Percentiles rank a stretch among this genome's conserved stretches.
Conservation (phyloP, 2,329 filamentous ascomycete species). For the Fusarium sp. region DNA sequence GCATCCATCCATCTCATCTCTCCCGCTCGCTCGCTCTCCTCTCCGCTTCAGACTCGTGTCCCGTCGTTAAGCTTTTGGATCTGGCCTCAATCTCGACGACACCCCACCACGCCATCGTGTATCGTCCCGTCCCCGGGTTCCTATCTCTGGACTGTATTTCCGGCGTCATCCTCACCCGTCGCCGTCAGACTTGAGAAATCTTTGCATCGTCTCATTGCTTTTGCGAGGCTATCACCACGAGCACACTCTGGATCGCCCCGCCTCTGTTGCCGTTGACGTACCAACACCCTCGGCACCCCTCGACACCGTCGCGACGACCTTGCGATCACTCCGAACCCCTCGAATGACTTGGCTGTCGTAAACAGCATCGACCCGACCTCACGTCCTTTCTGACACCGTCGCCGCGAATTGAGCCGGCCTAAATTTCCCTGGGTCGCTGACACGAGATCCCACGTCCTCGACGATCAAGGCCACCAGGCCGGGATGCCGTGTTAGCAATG, state of each 20-base stretch:
- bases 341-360: conserved; percentile 22
- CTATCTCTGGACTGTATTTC: conserved; percentile 10
- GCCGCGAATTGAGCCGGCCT: conserved; percentile 37
- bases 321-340: conserved; percentile 20
- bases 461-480: conserved; percentile 42
- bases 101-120: conserved; percentile 37
- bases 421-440: conserved; percentile 34
- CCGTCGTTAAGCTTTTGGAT: conserved; percentile 31
- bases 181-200: conserved; percentile 3
- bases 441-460: conserved; percentile 32
- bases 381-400: conserved; percentile 2
- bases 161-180: conserved; percentile 12
- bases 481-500: conserved; percentile 49
- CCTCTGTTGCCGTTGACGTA: conserved; percentile 36
- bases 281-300: conserved; percentile 30
- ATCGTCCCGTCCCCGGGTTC: conserved; percentile 16
- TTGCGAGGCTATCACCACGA: conserved; percentile 22
- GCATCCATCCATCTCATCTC: conserved; percentile 23
- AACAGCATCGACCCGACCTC: conserved; percentile 11
- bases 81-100: conserved; percentile 41
- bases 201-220: conserved; percentile 17
- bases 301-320: conserved; percentile 33
- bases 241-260: conserved; percentile 23
- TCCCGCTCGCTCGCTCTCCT: conserved; percentile 16
- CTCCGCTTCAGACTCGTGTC: conserved; percentile 6